These are phyloP conservation scores for Claviceps africana DNA, from an alignment of 2,329 filamentous ascomycete genomes.

Conservation along the genomic window DNA sequence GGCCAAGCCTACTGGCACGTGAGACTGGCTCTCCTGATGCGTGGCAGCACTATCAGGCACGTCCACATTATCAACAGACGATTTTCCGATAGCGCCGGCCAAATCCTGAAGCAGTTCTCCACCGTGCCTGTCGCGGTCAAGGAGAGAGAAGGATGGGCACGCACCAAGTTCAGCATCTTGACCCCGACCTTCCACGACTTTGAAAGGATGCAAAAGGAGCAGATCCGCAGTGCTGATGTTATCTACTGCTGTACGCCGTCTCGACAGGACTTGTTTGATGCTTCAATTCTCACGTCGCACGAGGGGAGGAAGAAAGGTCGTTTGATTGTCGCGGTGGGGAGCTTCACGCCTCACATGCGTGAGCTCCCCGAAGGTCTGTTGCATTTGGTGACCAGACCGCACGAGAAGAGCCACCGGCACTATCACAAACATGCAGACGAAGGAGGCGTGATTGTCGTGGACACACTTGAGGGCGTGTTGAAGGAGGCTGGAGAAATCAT, in stretches of 20 bases:
- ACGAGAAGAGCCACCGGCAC: conserved; percentile 35
- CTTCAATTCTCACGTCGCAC: conserved; percentile 53
- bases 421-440: conserved; percentile 53
- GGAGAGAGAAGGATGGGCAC: conserved; percentile 45
- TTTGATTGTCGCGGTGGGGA: conserved; percentile 59
- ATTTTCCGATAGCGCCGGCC: conserved; percentile 44
- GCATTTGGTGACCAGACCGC: conserved; percentile 40
- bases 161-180: conserved; percentile 52
- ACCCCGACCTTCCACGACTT: conserved; percentile 60
- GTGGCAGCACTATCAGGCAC: conserved; percentile 54
- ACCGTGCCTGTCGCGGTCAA: conserved; percentile 29
- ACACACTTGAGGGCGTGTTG: conserved; percentile 65
- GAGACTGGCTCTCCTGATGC: conserved; percentile 65
- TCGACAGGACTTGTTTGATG: conserved; percentile 60
- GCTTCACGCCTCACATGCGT: conserved; percentile 57
- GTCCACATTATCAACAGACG: conserved; percentile 73
- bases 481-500: conserved; percentile 81
- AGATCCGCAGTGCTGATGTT: conserved; percentile 59
- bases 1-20: conserved; percentile 93
- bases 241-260: conserved; percentile 85
- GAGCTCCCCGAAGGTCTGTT: conserved; percentile 72
- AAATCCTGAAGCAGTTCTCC: conserved; percentile 35
- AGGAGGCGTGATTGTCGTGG: conserved; percentile 54
- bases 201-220: conserved; percentile 50
- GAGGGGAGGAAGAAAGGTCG: conserved; percentile 57